Conservation (phyloP, 1,284 basidiomycete genomes). For the Puccinia polysora region DNA sequence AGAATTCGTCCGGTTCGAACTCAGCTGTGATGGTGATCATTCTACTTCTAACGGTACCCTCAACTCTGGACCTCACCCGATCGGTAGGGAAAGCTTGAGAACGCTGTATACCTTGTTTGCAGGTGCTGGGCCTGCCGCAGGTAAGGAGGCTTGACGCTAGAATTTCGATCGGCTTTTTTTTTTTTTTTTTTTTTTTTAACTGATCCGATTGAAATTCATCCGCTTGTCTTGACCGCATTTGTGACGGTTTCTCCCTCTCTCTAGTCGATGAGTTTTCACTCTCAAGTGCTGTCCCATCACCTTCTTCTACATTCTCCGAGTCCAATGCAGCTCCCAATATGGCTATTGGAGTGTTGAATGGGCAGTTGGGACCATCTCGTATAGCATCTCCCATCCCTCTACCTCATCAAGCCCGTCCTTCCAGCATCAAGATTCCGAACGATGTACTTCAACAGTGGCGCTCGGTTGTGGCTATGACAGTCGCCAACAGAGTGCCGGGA, state of each 20-base stretch:
- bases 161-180: conserved; percentile 18
- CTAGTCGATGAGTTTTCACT: conserved; percentile 73
- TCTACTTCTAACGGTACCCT: conserved; percentile 6
- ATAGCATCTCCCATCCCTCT: conserved; percentile 59
- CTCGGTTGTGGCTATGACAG: conserved; percentile 77
- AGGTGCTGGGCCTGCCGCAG: conserved; percentile 70
- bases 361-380: conserved; percentile 28
- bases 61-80: conserved; percentile 34
- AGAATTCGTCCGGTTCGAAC: conserved; percentile 76
- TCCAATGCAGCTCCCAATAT: conserved; percentile 48
- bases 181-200: conserved; percentile 47
- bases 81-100: conserved; percentile 66
- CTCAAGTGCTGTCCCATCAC: conserved; percentile 49
- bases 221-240: too few species aligned
- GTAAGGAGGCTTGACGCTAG: too few species aligned
- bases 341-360: conserved; percentile 52
- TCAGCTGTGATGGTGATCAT: conserved; percentile 57
- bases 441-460: conserved; percentile 72
- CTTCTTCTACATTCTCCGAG: conserved; percentile 10
- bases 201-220: too few species aligned
- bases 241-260: too few species aligned
- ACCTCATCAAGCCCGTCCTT: conserved; percentile 60
- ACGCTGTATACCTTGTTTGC: conserved; percentile 82
- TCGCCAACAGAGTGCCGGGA: conserved; percentile 64
- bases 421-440: conserved; percentile 58